Conservation (phyloP, 2,329 filamentous ascomycete species). For the Phialophora chinensis region DNA sequence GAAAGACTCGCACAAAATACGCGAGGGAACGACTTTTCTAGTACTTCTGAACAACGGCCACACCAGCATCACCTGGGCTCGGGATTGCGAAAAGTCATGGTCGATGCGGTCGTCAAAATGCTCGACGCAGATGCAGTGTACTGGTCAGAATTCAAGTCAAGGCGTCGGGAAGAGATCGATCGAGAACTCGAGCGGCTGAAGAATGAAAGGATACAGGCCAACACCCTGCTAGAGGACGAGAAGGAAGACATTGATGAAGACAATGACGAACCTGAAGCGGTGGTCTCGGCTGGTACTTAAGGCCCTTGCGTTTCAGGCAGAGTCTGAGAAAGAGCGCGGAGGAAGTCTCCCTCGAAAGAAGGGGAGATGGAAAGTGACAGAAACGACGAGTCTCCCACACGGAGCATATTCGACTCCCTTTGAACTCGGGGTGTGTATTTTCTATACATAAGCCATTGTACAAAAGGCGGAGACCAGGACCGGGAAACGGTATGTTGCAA, state of each 20-base stretch:
- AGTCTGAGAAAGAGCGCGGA: neutral
- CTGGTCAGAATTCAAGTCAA: conserved; percentile 19
- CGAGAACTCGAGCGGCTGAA: conserved; percentile 1
- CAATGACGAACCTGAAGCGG: neutral
- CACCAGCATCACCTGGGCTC: conserved; percentile 6
- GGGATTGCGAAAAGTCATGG: conserved; percentile 24
- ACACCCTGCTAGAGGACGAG: neutral
- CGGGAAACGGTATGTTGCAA: neutral
- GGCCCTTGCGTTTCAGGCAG: neutral
- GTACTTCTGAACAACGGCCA: neutral
- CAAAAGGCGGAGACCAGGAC: too few species aligned
- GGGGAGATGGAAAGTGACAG: neutral
- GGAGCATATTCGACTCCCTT: neutral
- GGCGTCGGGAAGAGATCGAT: conserved; percentile 15
- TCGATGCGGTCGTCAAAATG: conserved; percentile 30
- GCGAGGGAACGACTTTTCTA: too few species aligned
- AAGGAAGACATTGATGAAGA: neutral
- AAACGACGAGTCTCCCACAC: neutral
- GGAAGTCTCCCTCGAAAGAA: neutral
- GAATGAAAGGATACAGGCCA: neutral
- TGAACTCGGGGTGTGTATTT: too few species aligned
- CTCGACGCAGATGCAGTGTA: conserved; percentile 25
- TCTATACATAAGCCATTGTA: too few species aligned
- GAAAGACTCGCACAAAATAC: neutral
- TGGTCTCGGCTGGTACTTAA: neutral